phyloP scores from a whole-genome alignment of 306 rosid genomes.

The Quercus bicolor region DNA sequence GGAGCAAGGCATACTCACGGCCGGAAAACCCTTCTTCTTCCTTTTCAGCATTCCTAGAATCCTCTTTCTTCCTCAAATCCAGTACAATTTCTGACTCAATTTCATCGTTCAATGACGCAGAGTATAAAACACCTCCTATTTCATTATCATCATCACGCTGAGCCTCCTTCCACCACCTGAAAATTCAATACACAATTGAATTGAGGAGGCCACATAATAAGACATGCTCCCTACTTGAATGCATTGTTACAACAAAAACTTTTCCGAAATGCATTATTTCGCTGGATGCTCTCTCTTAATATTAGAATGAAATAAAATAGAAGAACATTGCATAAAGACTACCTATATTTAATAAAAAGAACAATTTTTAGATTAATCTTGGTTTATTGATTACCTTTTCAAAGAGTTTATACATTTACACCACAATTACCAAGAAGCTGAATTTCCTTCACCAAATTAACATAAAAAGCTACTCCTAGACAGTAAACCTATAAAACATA shows the following conservation, averaged over 20 bases:
- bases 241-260: neutral
- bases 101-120: constrained; percentile 32
- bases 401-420: too few relatives aligned
- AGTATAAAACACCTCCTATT: constrained; percentile 51
- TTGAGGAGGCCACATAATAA: neutral
- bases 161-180: constrained; percentile 79
- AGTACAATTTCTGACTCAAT: constrained; percentile 43
- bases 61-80: constrained; percentile 47
- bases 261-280: too few relatives aligned
- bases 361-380: too few relatives aligned
- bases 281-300: too few relatives aligned
- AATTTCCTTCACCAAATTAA: too few relatives aligned
- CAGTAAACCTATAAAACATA: too few relatives aligned
- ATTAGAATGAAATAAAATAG: too few relatives aligned
- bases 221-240: neutral
- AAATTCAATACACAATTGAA: constrained; percentile 5
- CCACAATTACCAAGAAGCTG: too few relatives aligned
- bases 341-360: too few relatives aligned
- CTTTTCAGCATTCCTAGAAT: constrained; percentile 12
- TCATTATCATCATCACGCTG: constrained; percentile 35
- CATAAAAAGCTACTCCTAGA: too few relatives aligned
- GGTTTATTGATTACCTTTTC: too few relatives aligned
- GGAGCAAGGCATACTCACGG: constrained; percentile 62
- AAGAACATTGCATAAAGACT: too few relatives aligned
- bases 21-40: constrained; percentile 52